phyloP scores from a whole-genome alignment of 306 rosid species.

The Parietaria judaica region DNA sequence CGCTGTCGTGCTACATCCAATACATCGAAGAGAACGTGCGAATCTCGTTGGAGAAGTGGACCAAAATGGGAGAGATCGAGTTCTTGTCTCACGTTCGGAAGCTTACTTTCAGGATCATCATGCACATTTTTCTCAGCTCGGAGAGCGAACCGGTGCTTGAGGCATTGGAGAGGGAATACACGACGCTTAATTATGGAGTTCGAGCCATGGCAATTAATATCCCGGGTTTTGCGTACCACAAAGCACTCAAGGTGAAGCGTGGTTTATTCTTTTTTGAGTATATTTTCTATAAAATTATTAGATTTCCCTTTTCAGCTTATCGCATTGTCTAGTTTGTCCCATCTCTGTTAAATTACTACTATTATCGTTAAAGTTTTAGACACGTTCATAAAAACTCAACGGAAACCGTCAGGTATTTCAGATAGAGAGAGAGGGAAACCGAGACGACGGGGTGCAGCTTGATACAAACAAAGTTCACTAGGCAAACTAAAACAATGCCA shows the following conservation, averaged over 20 bases:
- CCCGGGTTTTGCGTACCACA: slow-evolving; percentile 88
- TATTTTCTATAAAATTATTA: neutral
- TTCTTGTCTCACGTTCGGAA: slow-evolving; percentile 53
- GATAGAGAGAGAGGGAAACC: no score
- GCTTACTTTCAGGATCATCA: slow-evolving; percentile 74
- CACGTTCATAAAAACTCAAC: no score
- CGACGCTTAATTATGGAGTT: slow-evolving; percentile 62
- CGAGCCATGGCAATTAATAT: slow-evolving; percentile 78
- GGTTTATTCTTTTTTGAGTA: neutral
- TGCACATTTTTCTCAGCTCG: slow-evolving; percentile 73
- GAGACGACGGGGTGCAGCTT: no score
- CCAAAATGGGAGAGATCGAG: slow-evolving; percentile 55
- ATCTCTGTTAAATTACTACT: no score
- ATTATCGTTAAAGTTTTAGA: no score
- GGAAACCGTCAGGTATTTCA: no score
- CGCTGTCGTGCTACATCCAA: slow-evolving; percentile 47
- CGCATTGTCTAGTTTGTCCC: no score
- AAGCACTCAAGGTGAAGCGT: slow-evolving; percentile 54
- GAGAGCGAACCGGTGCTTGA: slow-evolving; percentile 59
- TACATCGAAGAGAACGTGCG: slow-evolving; percentile 51
- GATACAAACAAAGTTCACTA: no score
- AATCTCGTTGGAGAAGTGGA: slow-evolving; percentile 64
- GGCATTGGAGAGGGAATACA: slow-evolving; percentile 71
- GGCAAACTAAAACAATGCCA: no score
- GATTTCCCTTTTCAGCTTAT: neutral